Evolutionary conservation across 352 stramenopile species (phyloP), one percentile per base, ranked within the genome.

Genomic region (Globisporangium abappressorium): DNA sequence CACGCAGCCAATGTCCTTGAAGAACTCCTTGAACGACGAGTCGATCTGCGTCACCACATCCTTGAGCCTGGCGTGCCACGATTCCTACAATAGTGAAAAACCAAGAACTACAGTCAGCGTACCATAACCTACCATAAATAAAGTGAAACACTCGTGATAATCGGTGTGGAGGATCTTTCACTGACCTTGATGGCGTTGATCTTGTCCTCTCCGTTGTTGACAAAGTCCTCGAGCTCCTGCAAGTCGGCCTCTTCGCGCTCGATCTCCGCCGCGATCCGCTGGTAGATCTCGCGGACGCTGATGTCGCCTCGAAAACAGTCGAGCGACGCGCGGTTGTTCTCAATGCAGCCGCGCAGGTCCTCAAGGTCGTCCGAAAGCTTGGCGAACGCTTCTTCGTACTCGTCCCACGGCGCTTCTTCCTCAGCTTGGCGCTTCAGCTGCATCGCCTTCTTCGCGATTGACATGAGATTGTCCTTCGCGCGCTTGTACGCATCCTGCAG

Each of bases 1-100:
- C 11, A 95, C 84, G 65, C 88, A 95, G 7, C 89, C 89, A 64
- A 96, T 94, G 56, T 95, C 86, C 58, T 79, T 73, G 69, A 96
- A 96, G 51, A 91, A 96, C 46, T 92, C 77, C 49, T 87, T 84
- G 64, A 96, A 96, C 20, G 86, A 94, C 7, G 73, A 55, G 61
- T 96, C 87, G 46, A 96, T 95, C 47, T 93, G 72, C 11, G 64
- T 54, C n/a, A 95, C 79, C n/a, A 96, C 78, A 26, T 91, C 73
- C 36, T 80, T 83, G 14, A 96, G 72, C 36, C 86, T 74, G 1
- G 64, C 66, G 65, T 95, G 79, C 86, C 87, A 96, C 26, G 84
- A 75, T 4, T 78, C 80, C 84, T 92, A 11, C 65, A 46, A 28
- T 4, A 8, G 14, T 41, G 7, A 53, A 2, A 59, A 20, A 64